phyloP scores from a whole-genome alignment of 2,329 filamentous ascomycete genomes.

The Fusarium zealandicum region DNA sequence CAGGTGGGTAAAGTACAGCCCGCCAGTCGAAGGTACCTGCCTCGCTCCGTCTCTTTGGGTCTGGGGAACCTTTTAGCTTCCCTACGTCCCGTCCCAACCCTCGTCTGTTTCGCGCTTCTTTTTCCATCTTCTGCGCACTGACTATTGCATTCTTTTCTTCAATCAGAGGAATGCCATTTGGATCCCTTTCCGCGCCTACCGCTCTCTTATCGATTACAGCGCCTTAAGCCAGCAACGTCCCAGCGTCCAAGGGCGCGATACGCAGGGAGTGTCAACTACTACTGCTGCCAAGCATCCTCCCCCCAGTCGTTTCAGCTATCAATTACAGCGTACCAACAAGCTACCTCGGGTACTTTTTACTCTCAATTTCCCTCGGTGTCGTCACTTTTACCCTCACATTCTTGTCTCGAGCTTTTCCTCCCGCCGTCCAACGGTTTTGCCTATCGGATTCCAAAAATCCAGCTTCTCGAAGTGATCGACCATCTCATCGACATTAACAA shows the following conservation, averaged over 20 bases:
- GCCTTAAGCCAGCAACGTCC: no score
- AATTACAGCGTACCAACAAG: neutral
- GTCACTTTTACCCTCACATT: slow-evolving; percentile 23
- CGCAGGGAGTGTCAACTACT: slow-evolving; percentile 1
- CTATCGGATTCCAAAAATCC: neutral
- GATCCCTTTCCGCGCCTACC: neutral
- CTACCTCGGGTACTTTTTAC: neutral
- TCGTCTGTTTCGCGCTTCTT: neutral
- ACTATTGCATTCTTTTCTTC: neutral
- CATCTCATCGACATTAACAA: no score
- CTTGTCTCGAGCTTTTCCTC: slow-evolving; percentile 11
- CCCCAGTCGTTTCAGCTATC: slow-evolving; percentile 6
- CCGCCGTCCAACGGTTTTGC: slow-evolving; percentile 17
- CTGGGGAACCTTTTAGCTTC: slow-evolving; percentile 9
- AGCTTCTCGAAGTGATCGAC: slow-evolving; percentile 11
- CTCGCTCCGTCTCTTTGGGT: slow-evolving; percentile 2
- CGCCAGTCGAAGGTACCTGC: slow-evolving; percentile 19
- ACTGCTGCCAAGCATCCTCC: slow-evolving; percentile 16
- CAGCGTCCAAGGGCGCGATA: neutral
- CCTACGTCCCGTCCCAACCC: slow-evolving; percentile 8
- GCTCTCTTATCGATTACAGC: no score
- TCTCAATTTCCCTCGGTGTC: slow-evolving; percentile 27
- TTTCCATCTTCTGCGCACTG: neutral
- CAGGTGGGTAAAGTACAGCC: slow-evolving; percentile 3
- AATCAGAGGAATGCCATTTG: neutral